Evolutionary conservation across 73 alveolate genomes (phyloP).

Genomic region (Paramecium primaurelia): DNA sequence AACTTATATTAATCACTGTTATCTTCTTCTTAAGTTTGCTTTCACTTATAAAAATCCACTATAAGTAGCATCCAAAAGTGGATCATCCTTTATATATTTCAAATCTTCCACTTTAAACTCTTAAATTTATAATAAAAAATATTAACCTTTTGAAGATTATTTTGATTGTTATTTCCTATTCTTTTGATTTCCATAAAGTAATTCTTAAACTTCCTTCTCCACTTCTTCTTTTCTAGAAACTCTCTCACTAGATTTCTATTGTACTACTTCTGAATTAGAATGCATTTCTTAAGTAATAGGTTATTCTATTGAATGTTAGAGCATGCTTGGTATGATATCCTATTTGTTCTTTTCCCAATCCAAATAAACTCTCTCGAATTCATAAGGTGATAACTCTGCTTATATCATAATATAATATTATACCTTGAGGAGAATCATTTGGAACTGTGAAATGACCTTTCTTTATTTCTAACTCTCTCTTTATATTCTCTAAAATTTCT

Average conservation of each 20-base stretch:
- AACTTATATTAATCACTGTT: not conserved
- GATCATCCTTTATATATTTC: constrained; percentile 37
- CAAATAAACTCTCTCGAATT: constrained; percentile 16
- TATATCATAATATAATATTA: not conserved
- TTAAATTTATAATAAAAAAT: not conserved
- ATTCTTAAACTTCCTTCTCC: not conserved
- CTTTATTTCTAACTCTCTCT: not conserved
- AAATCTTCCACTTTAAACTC: constrained; percentile 44
- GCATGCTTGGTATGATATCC: not conserved
- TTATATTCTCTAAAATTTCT: constrained; percentile 26
- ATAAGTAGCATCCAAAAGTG: not conserved
- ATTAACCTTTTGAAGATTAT: not conserved
- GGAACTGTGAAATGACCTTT: constrained; percentile 15
- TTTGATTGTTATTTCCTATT: not conserved
- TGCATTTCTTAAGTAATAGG: not conserved
- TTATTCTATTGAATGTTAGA: not conserved
- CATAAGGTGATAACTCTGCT: constrained; percentile 15
- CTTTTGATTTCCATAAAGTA: not conserved
- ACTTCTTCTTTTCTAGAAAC: constrained; percentile 33
- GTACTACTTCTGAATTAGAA: not conserved
- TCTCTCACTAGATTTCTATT: not conserved
- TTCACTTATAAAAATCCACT: not conserved
- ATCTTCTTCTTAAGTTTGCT: constrained; percentile 13
- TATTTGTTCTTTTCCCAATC: constrained; percentile 39
- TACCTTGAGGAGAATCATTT: constrained; percentile 29